phyloP scores from a whole-genome alignment of 108 stramenopile species.

The Asterionellopsis glacialis region DNA sequence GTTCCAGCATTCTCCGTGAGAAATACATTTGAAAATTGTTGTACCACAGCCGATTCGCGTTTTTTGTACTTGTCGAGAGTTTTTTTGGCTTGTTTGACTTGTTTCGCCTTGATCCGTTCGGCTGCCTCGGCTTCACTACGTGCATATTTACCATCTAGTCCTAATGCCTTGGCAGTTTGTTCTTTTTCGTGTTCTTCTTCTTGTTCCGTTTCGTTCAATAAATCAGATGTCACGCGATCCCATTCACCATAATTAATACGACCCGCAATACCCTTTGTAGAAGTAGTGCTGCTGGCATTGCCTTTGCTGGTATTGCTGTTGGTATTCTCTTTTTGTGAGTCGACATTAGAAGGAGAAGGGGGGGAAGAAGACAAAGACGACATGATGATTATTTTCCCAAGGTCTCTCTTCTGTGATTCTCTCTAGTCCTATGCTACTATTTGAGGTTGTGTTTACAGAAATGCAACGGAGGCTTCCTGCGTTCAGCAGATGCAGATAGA shows the following conservation, averaged over 20 bases:
- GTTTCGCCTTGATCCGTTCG: constrained; percentile 65
- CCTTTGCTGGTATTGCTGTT: neutral
- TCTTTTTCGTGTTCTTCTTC: constrained; percentile 52
- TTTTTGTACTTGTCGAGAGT: constrained; percentile 61
- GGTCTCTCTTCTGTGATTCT: too few species aligned
- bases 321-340: too few species aligned
- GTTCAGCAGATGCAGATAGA: too few species aligned
- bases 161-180: constrained; percentile 38
- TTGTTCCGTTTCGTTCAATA: constrained; percentile 45
- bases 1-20: constrained; percentile 31
- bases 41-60: constrained; percentile 52
- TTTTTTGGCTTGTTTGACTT: constrained; percentile 50
- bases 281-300: constrained; percentile 4
- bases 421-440: too few species aligned
- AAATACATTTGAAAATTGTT: constrained; percentile 13
- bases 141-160: constrained; percentile 75
- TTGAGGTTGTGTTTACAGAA: too few species aligned
- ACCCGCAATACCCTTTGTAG: constrained; percentile 53
- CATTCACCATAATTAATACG: constrained; percentile 70
- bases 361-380: neutral
- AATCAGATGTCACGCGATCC: constrained; percentile 57
- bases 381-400: too few species aligned
- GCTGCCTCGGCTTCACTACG: constrained; percentile 66
- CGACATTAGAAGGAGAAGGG: neutral
- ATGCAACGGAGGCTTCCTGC: too few species aligned